Evolutionary conservation across 306 rosid species (phyloP).

Genomic region (Vigna mungo): DNA sequence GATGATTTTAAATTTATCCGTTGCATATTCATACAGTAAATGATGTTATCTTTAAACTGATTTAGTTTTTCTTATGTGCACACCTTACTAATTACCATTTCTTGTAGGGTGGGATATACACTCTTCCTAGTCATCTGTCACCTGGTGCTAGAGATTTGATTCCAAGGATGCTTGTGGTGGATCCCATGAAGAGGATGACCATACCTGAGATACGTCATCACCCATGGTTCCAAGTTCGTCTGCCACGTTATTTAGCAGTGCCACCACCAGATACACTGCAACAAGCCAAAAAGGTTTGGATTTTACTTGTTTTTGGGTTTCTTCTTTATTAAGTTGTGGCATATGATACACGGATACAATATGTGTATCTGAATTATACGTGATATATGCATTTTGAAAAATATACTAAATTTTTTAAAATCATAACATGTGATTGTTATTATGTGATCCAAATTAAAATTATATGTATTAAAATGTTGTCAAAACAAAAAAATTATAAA

Average conservation of each 20-base stretch:
- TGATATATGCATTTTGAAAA: no score
- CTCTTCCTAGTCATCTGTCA: constrained; percentile 91
- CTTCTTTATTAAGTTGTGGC: not conserved
- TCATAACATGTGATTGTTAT: no score
- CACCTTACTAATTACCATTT: constrained; percentile 13
- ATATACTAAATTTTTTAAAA: no score
- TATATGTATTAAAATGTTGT: no score
- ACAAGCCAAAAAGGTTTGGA: constrained; percentile 76
- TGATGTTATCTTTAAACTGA: constrained; percentile 1
- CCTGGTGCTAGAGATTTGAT: constrained; percentile 89
- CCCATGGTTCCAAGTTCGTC: constrained; percentile 90
- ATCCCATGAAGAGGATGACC: constrained; percentile 90
- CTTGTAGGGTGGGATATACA: constrained; percentile 89
- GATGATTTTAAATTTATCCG: constrained; percentile 27
- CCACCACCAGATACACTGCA: constrained; percentile 83
- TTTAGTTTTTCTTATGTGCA: constrained; percentile 38
- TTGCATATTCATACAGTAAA: not conserved
- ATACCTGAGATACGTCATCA: constrained; percentile 95
- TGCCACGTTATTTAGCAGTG: constrained; percentile 94
- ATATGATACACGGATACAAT: no score
- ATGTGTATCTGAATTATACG: no score
- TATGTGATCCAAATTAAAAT: no score
- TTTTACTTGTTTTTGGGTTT: constrained; percentile 2
- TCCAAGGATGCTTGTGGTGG: constrained; percentile 91
- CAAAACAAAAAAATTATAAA: no score